A percentile compares a stretch with the other conserved stretches of the same genome.
These are phyloP conservation scores for Magnaporthiopsis rhizophila DNA, from an alignment of 2,329 filamentous ascomycete species.

Conservation along the genomic window DNA sequence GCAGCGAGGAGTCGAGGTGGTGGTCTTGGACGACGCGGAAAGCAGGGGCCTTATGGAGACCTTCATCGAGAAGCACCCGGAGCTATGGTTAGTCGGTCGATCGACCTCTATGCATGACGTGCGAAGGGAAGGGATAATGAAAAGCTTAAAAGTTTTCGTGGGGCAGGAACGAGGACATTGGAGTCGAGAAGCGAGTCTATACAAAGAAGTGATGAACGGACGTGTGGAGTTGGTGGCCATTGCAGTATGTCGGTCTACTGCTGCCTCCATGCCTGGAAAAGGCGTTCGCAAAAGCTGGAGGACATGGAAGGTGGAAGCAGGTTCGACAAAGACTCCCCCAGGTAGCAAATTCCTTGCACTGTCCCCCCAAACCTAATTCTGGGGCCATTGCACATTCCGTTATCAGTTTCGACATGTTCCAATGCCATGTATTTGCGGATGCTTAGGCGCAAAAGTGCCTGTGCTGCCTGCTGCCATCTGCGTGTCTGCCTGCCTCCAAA, in stretches of 20 bases:
- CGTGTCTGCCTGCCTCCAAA: background rate
- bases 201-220: slow-evolving; percentile 23
- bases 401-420: background rate
- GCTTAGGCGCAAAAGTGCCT: background rate
- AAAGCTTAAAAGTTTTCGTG: background rate
- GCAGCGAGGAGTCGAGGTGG: slow-evolving; percentile 60
- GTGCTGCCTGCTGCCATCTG: background rate
- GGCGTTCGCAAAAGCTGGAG: too few species aligned
- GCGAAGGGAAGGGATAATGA: background rate
- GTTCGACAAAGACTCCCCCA: background rate
- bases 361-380: too few species aligned
- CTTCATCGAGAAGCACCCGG: slow-evolving; percentile 65
- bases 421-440: too few species aligned
- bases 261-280: background rate
- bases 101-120: background rate
- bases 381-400: background rate
- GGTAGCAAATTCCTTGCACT: too few species aligned
- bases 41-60: slow-evolving; percentile 62
- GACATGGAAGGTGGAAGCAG: background rate
- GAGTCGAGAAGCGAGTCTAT: slow-evolving; percentile 34
- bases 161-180: slow-evolving; percentile 51
- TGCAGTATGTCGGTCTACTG: too few species aligned
- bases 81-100: slow-evolving; percentile 52
- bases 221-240: too few species aligned
- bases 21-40: slow-evolving; percentile 59